A percentile compares a stretch with the other conserved stretches of the same genome.
Conservation (phyloP, 2,329 filamentous ascomycete species). For the Zasmidium citrigriseum region DNA sequence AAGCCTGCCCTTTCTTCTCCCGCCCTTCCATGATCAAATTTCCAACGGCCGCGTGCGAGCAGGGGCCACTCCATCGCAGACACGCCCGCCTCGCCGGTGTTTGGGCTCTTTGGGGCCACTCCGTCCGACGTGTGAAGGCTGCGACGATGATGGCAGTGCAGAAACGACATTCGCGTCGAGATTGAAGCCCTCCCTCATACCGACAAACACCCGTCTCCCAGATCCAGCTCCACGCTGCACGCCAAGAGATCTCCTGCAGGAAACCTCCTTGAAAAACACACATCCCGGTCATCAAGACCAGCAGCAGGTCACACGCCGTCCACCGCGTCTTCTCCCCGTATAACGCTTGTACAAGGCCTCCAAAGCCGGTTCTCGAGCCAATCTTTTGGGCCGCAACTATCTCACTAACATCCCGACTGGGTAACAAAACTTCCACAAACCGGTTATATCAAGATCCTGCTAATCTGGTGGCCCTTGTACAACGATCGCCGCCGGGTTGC, state of each 20-base stretch:
- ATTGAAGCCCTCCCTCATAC: background rate
- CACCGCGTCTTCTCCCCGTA: background rate
- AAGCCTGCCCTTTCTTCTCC: background rate
- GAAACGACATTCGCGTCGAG: background rate
- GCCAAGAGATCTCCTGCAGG: background rate
- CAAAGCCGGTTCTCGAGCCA: background rate
- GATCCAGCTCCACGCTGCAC: background rate
- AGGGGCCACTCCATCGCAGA: background rate
- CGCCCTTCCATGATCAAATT: background rate
- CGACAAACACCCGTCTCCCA: background rate
- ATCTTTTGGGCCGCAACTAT: background rate
- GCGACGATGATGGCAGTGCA: background rate
- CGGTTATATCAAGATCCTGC: background rate
- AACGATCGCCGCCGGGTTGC: background rate
- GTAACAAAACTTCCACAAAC: background rate
- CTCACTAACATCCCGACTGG: background rate
- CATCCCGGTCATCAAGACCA: background rate
- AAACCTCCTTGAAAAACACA: background rate
- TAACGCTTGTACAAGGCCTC: background rate
- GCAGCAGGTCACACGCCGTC: background rate
- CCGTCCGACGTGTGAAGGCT: background rate
- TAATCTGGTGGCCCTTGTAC: background rate
- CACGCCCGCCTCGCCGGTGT: background rate
- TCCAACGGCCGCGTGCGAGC: background rate
- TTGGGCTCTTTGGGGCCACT: background rate